These are phyloP conservation scores for Lenzites betulinus DNA, from an alignment of 768 basidiomycete genomes.

Conservation along the genomic window DNA sequence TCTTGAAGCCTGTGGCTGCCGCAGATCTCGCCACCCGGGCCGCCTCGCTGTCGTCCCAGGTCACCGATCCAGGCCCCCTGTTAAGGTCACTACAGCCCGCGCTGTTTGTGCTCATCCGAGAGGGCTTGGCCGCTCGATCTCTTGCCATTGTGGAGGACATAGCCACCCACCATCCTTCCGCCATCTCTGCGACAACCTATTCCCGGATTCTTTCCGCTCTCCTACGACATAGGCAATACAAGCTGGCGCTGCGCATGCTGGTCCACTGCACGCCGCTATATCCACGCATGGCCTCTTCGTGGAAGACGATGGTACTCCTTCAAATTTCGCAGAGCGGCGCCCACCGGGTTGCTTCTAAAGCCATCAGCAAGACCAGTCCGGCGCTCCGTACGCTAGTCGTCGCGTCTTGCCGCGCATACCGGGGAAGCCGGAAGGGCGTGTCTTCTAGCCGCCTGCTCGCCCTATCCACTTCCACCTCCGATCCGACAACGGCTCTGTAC, in stretches of 20 bases:
- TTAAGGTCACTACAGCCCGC: background rate
- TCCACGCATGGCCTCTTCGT: conserved; percentile 27
- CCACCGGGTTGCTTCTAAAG: background rate
- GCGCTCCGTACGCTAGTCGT: background rate
- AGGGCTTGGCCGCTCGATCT: conserved; percentile 36
- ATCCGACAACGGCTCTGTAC: conserved; percentile 29
- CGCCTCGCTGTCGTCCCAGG: background rate
- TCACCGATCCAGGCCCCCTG: background rate
- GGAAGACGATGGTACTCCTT: conserved; percentile 37
- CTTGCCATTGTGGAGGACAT: conserved; percentile 45
- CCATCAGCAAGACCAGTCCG: background rate
- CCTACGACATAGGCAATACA: conserved; percentile 42
- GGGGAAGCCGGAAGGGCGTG: background rate
- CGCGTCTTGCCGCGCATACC: background rate
- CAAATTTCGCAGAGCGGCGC: conserved; percentile 2
- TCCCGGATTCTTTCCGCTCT: conserved; percentile 40
- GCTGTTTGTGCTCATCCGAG: conserved; percentile 6
- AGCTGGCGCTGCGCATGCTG: conserved; percentile 37
- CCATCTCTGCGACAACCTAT: conserved; percentile 44
- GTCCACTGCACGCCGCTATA: conserved; percentile 22
- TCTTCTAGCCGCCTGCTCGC: background rate
- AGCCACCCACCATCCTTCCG: conserved; percentile 34
- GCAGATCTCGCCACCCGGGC: too few relatives aligned
- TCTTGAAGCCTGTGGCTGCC: conserved; percentile 1
- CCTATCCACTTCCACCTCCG: background rate